Base-by-base conservation (phyloP, 179 eudicot species). In the Beta lomatogona region DNA sequence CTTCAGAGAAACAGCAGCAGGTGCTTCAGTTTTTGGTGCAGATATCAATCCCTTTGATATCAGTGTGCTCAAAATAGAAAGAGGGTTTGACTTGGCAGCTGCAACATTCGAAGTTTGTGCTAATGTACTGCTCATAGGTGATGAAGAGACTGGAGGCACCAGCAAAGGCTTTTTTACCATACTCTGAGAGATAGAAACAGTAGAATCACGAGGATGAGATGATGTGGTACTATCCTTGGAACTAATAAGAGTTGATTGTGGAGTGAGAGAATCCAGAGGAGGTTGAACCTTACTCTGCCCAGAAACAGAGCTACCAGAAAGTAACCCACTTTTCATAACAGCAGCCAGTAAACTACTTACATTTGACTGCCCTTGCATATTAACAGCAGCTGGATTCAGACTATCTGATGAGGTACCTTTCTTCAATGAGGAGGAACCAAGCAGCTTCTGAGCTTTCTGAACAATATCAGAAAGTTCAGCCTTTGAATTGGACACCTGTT, bases 11-110 rank as follows among this genome's bases (percentile, higher is more conserved):
- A 71, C 77, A 60, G 88, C 83, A 79, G 88, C 25, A 4, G 81
- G 46, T 67, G 88, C 78, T 85, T 90, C 89, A 22, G 86, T 73
- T 82, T 88, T 89, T 8, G 98, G 85, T 25, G 94, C 86, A 84
- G 93, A 82, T 81, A 97, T 91, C 87, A 97, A 87, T 54, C 99
- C 99, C 79, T 90, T 94, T 10, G 93, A 90, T 71, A 97, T 88
- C 86, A 97, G 87, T 73, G 99, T 82, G 82, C 89, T 92, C 76
- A 97, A 86, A 65, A 97, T 92, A 15, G 98, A 89, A 63, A 91
- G 83, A 21, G 92, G 93, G 82, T 86, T 86, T 57, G 92, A 81
- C 53, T 85, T 77, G 67, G 87, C 78, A 78, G 82, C 80, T 71
- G 68, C 80, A 57, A 45, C 67, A 58, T 81, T 80, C n/a, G 91